Evolutionary conservation across 129 eudicot species (phyloP).

Genomic region (Solidago caesia): DNA sequence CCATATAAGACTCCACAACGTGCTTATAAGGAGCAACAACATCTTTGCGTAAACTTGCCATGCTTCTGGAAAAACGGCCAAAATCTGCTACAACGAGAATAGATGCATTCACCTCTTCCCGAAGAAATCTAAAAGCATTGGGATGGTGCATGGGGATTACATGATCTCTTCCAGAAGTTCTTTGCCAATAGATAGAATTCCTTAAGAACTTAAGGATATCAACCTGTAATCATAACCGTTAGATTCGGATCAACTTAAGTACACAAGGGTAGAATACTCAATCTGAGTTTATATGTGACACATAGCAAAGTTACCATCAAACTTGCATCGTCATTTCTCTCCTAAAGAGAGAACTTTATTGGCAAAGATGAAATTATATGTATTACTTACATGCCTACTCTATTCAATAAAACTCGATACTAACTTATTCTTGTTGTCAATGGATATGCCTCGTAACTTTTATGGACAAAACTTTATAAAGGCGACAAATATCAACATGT

Average conservation of each 20-base stretch:
- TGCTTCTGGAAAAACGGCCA: background rate
- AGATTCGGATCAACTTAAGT: background rate
- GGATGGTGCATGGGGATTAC: slow-evolving; percentile 5
- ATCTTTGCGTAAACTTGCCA: background rate
- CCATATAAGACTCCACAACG: background rate
- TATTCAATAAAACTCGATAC: too few relatives aligned
- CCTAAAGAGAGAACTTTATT: too few relatives aligned
- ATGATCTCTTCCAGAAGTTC: slow-evolving; percentile 2
- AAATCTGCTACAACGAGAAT: slow-evolving; percentile 3
- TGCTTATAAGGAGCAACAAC: slow-evolving; percentile 8
- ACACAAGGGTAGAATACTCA: background rate
- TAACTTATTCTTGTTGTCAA: too few relatives aligned
- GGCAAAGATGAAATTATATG: too few relatives aligned
- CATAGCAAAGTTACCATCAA: too few relatives aligned
- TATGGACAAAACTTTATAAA: too few relatives aligned
- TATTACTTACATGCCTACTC: too few relatives aligned
- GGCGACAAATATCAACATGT: too few relatives aligned
- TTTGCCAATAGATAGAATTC: background rate
- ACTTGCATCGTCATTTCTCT: too few relatives aligned
- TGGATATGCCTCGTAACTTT: too few relatives aligned
- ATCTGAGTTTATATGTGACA: background rate
- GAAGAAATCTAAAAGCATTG: slow-evolving; percentile 8
- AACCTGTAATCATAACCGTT: background rate
- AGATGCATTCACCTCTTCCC: slow-evolving; percentile 7
- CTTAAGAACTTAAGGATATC: slow-evolving; percentile 3